Percentiles rank a stretch among this genome's conserved stretches.
phyloP scores from a whole-genome alignment of 1,284 basidiomycete genomes.

The Ganoderma sinense region DNA sequence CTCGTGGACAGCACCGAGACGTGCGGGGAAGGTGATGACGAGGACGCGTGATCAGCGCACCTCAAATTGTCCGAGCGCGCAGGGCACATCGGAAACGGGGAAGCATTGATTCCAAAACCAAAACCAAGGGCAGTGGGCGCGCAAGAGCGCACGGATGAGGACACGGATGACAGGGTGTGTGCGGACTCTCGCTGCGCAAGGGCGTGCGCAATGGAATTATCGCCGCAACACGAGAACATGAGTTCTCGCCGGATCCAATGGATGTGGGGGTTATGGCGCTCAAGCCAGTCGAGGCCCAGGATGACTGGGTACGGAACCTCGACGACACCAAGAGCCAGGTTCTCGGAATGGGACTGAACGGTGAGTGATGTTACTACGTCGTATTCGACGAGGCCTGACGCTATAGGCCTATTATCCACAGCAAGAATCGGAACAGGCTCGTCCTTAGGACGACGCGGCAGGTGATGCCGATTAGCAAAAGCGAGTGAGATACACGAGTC shows the following conservation, averaged over 20 bases:
- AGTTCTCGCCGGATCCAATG: constrained; percentile 27
- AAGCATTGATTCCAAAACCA: too few relatives aligned
- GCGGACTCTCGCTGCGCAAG: too few relatives aligned
- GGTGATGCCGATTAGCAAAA: constrained; percentile 40
- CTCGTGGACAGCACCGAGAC: too few relatives aligned
- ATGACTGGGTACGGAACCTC: constrained; percentile 33
- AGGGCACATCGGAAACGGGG: background rate
- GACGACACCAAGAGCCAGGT: constrained; percentile 27
- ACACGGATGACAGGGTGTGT: constrained; percentile 28
- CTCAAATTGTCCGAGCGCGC: background rate
- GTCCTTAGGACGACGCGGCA: constrained; percentile 37
- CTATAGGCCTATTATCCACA: constrained; percentile 45
- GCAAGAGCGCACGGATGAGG: constrained; percentile 9
- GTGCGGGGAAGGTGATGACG: too few relatives aligned
- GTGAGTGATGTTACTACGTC: constrained; percentile 39
- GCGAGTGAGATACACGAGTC: constrained; percentile 44
- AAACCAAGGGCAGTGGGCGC: constrained; percentile 16
- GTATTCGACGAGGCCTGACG: constrained; percentile 46
- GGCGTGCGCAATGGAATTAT: constrained; percentile 32
- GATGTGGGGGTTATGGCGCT: constrained; percentile 34
- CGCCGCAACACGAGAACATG: constrained; percentile 40
- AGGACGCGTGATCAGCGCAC: constrained; percentile 20
- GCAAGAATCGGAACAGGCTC: constrained; percentile 42
- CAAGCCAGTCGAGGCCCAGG: constrained; percentile 35
- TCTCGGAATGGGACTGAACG: constrained; percentile 36